Evolutionary conservation across 345 rosid genomes (phyloP).

Genomic region (Mangifera indica): DNA sequence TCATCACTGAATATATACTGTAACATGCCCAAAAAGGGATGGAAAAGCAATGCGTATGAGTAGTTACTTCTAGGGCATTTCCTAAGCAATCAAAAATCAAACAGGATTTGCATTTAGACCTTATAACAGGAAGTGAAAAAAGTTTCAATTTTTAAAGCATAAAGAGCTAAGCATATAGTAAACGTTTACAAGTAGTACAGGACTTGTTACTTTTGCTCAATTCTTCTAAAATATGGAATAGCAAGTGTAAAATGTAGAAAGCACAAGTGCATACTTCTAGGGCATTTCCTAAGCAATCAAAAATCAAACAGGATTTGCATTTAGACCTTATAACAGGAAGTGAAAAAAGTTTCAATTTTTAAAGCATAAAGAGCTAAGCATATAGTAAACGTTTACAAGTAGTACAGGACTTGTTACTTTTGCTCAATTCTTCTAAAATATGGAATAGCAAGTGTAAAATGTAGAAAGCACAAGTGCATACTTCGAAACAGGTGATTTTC

Average conservation of each 20-base stretch:
- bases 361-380: neutral
- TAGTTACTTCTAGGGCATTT: neutral
- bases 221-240: neutral
- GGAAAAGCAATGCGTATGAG: neutral
- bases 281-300: neutral
- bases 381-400: neutral
- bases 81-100: too few species aligned
- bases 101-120: too few species aligned
- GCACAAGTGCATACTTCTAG: slow-evolving; percentile 48
- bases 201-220: neutral
- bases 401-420: neutral
- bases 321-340: too few species aligned
- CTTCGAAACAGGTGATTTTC: slow-evolving; percentile 96
- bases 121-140: too few species aligned
- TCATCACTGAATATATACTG: neutral
- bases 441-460: neutral
- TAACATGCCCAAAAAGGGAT: neutral
- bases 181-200: neutral
- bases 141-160: too few species aligned
- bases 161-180: neutral
- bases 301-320: too few species aligned
- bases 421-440: neutral
- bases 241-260: neutral
- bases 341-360: too few species aligned
- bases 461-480: slow-evolving; percentile 27